phyloP scores from a whole-genome alignment of 2,329 filamentous ascomycete genomes.

The Colletotrichum sublineola region DNA sequence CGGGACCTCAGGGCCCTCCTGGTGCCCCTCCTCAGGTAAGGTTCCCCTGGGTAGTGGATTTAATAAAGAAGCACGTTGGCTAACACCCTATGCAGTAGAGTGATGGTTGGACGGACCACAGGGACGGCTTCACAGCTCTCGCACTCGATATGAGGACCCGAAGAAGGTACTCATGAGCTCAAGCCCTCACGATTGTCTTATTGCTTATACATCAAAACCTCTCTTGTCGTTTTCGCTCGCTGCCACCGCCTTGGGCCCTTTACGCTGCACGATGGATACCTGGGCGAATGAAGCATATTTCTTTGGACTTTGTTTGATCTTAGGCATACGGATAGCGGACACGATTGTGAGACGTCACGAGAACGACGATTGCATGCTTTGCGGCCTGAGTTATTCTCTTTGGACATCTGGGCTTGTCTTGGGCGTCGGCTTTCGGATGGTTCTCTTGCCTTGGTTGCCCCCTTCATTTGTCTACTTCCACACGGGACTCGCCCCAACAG shows the following conservation, averaged over 20 bases:
- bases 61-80: background rate
- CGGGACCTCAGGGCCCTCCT: constrained; percentile 53
- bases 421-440: constrained; percentile 36
- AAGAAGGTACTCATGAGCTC: constrained; percentile 1
- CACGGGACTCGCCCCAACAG: constrained; percentile 38
- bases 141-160: constrained; percentile 3
- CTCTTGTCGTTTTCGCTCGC: constrained; percentile 32
- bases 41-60: background rate
- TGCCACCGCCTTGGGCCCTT: constrained; percentile 39
- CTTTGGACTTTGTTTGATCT: constrained; percentile 43
- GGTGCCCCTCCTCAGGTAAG: constrained; percentile 49
- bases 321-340: constrained; percentile 43
- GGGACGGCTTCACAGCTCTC: constrained; percentile 12
- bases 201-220: constrained; percentile 30
- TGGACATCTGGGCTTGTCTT: constrained; percentile 39
- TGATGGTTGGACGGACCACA: constrained; percentile 16
- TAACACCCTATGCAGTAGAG: constrained; percentile 33
- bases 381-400: constrained; percentile 31
- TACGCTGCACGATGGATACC: constrained; percentile 42
- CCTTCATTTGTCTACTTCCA: constrained; percentile 40
- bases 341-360: constrained; percentile 42
- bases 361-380: constrained; percentile 41
- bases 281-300: constrained; percentile 41
- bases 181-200: constrained; percentile 27
- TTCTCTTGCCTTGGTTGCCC: constrained; percentile 29